Percentiles rank a stretch among this genome's conserved stretches.
These are phyloP conservation scores for Dictyostelium capitatum DNA, from an alignment of 78 protist species.

Conservation along the genomic window DNA sequence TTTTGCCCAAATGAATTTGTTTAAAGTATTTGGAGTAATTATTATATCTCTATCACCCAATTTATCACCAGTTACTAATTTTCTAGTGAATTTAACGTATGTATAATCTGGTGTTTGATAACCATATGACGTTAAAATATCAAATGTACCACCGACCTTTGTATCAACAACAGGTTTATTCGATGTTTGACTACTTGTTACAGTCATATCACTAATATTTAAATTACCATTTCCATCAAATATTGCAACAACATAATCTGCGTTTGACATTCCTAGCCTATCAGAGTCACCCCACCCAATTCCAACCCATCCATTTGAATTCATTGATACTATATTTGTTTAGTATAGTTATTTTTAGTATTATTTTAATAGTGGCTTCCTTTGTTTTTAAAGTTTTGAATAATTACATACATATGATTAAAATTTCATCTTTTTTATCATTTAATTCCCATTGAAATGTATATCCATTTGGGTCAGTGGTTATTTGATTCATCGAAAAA, in stretches of 20 bases:
- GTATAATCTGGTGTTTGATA: conserved; percentile 47
- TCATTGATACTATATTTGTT: background rate
- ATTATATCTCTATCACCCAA: conserved; percentile 26
- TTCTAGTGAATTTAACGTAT: conserved; percentile 11
- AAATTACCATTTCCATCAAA: conserved; percentile 4
- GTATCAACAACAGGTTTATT: conserved; percentile 13
- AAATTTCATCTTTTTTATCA: background rate
- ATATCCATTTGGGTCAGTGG: background rate
- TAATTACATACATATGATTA: background rate
- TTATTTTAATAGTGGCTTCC: too few species aligned
- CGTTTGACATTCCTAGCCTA: conserved; percentile 2
- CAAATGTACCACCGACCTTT: conserved; percentile 11
- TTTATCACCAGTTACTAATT: conserved; percentile 32
- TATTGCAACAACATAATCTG: conserved; percentile 22
- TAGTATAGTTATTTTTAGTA: too few species aligned
- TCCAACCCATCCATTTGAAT: conserved; percentile 8
- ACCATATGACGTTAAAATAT: conserved; percentile 30
- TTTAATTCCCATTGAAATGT: conserved; percentile 3
- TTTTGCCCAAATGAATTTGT: conserved; percentile 34
- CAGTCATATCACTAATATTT: conserved; percentile 31
- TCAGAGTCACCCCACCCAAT: conserved; percentile 14
- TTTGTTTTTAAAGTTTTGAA: background rate
- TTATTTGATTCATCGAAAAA: background rate
- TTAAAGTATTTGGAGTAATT: background rate
- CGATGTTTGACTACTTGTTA: background rate